phyloP scores from a whole-genome alignment of 2,329 filamentous ascomycete species.

The Epichloe bromicola region DNA sequence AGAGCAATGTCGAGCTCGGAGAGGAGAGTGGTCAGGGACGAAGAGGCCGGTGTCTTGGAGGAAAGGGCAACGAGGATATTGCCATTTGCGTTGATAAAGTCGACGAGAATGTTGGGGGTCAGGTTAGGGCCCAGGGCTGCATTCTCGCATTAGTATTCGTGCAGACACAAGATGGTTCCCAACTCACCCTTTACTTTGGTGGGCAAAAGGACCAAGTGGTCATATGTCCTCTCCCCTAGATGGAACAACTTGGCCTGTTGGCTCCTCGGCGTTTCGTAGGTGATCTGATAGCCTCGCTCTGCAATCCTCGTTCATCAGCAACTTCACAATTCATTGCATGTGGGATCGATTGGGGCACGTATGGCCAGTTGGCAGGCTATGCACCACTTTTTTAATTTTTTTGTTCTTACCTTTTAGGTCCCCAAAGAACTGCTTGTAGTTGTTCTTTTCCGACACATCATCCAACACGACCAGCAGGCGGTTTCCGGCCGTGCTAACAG shows the following conservation, averaged over 20 bases:
- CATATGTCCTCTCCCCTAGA: constrained; percentile 72
- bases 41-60: constrained; percentile 54
- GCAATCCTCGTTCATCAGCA: constrained; percentile 12
- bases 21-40: constrained; percentile 64
- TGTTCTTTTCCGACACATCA: constrained; percentile 64
- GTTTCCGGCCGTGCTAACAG: constrained; percentile 65
- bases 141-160: background rate
- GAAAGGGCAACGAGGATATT: constrained; percentile 84
- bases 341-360: background rate
- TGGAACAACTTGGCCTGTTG: constrained; percentile 66
- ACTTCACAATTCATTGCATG: background rate
- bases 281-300: constrained; percentile 75
- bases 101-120: constrained; percentile 71
- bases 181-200: constrained; percentile 70
- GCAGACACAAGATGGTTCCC: background rate
- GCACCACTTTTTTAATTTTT: background rate
- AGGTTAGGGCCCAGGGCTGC: constrained; percentile 76
- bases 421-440: constrained; percentile 69
- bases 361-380: background rate
- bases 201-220: constrained; percentile 82
- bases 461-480: constrained; percentile 80
- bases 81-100: constrained; percentile 84
- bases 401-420: constrained; percentile 57
- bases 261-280: constrained; percentile 73
- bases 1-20: constrained; percentile 80